Conservation (phyloP, 2,329 filamentous ascomycete genomes). For the Fusarium sp. region DNA sequence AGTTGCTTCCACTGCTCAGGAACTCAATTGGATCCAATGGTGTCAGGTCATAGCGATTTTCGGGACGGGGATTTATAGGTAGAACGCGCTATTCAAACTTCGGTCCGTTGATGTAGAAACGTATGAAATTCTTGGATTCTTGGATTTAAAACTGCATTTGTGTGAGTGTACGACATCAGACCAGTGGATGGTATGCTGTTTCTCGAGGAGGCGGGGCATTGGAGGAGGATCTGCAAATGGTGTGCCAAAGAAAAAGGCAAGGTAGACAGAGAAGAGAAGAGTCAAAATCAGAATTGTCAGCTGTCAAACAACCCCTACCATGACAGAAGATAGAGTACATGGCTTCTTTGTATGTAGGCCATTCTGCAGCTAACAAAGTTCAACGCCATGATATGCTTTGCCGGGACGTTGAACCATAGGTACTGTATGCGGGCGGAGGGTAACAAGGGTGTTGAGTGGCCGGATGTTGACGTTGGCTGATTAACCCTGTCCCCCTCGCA, state of each 20-base stretch:
- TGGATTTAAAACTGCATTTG: neutral
- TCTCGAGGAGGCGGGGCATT: slow-evolving; percentile 24
- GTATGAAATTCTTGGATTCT: neutral
- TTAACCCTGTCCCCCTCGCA: slow-evolving; percentile 24
- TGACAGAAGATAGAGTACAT: neutral
- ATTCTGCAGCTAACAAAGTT: slow-evolving; percentile 12
- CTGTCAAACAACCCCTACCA: slow-evolving; percentile 16
- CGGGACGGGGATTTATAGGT: neutral
- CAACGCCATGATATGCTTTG: slow-evolving; percentile 24
- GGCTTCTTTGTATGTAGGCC: neutral
- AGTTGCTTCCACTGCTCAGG: slow-evolving; percentile 1
- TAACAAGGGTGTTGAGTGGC: slow-evolving; percentile 17
- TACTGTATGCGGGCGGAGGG: slow-evolving; percentile 6
- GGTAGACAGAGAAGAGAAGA: neutral
- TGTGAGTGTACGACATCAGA: slow-evolving; percentile 8
- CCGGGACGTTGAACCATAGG: slow-evolving; percentile 14
- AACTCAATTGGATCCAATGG: neutral
- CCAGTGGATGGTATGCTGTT: neutral
- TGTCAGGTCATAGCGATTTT: neutral
- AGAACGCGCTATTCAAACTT: neutral
- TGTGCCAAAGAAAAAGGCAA: neutral
- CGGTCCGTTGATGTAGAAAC: slow-evolving; percentile 5
- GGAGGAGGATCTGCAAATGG: slow-evolving; percentile 36
- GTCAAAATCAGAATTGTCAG: slow-evolving; percentile 17
- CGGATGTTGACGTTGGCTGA: slow-evolving; percentile 1